Percentiles rank a stretch among this genome's conserved stretches.
Evolutionary conservation across 2,329 filamentous ascomycete species (phyloP).

Genomic region (Peltaster fructicola): DNA sequence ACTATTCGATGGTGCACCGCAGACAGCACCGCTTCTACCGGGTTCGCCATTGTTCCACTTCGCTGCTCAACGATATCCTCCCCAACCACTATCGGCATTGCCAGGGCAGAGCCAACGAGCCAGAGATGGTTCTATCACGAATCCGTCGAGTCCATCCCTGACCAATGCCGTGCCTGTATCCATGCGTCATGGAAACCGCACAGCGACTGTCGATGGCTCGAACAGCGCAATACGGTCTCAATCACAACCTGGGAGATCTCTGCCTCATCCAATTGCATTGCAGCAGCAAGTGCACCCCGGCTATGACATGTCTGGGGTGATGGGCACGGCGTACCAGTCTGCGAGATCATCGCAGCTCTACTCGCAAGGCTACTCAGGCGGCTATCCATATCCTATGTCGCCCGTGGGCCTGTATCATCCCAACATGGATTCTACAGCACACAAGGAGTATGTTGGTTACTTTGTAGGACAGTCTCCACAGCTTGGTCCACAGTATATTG

Average conservation of each 20-base stretch:
- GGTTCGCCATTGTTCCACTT: too few relatives aligned
- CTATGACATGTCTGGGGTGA: slow-evolving; percentile 21
- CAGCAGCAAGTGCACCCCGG: slow-evolving; percentile 21
- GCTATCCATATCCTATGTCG: too few relatives aligned
- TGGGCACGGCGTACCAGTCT: slow-evolving; percentile 17
- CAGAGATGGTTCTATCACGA: slow-evolving; percentile 28
- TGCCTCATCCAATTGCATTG: slow-evolving; percentile 22
- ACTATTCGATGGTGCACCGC: slow-evolving; percentile 15
- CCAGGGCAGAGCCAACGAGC: slow-evolving; percentile 15
- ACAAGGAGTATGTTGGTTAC: slow-evolving; percentile 35
- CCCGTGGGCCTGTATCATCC: slow-evolving; percentile 9
- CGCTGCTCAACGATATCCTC: slow-evolving; percentile 27
- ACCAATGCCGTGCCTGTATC: slow-evolving; percentile 25
- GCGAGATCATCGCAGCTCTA: slow-evolving; percentile 13
- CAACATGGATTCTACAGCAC: slow-evolving; percentile 19
- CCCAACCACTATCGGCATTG: slow-evolving; percentile 20
- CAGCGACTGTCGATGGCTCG: slow-evolving; percentile 25
- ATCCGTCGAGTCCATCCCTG: slow-evolving; percentile 31
- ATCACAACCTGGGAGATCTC: slow-evolving; percentile 30
- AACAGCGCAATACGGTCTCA: slow-evolving; percentile 28
- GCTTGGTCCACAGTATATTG: slow-evolving; percentile 17
- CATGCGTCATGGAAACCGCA: slow-evolving; percentile 24
- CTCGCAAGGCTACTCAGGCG: slow-evolving; percentile 8
- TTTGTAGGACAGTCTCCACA: slow-evolving; percentile 28
- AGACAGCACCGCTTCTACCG: slow-evolving; percentile 21